phyloP scores from a whole-genome alignment of 306 rosid species.

The Vachellia pachyceras region DNA sequence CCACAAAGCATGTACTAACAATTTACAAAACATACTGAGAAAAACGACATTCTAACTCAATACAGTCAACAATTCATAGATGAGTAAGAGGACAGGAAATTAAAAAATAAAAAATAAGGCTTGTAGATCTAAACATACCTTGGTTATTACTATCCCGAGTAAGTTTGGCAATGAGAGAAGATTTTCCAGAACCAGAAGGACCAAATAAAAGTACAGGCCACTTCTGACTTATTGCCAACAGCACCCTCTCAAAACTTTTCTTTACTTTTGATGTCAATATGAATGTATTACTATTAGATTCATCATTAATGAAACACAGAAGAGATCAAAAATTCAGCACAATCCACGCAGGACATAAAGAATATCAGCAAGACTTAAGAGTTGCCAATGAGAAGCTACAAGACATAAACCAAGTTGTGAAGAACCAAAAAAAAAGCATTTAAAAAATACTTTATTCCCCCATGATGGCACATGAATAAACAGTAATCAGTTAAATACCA shows the following conservation, averaged over 20 bases:
- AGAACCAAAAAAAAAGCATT: background rate
- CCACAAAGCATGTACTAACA: constrained; percentile 12
- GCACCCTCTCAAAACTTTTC: constrained; percentile 72
- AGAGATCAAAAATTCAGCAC: constrained; percentile 30
- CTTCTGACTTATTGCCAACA: constrained; percentile 75
- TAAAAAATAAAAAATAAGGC: constrained; percentile 3
- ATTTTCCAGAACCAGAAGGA: constrained; percentile 86
- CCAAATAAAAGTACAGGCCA: constrained; percentile 93
- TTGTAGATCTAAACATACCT: constrained; percentile 38
- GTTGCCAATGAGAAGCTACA: background rate
- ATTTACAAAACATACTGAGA: background rate
- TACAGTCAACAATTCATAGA: constrained; percentile 26
- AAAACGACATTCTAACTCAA: constrained; percentile 27
- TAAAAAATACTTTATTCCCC: background rate
- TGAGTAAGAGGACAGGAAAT: background rate
- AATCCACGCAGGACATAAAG: constrained; percentile 32
- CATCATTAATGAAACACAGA: constrained; percentile 53
- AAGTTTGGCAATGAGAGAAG: constrained; percentile 80
- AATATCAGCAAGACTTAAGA: constrained; percentile 7
- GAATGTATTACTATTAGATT: constrained; percentile 48
- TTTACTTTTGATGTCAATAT: constrained; percentile 65
- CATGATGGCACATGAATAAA: constrained; percentile 6
- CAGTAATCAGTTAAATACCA: constrained; percentile 5
- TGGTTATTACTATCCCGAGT: constrained; percentile 59
- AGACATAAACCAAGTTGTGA: constrained; percentile 16